Evolutionary conservation across 352 stramenopile species (phyloP).

Genomic region (Globisporangium abappressorium): DNA sequence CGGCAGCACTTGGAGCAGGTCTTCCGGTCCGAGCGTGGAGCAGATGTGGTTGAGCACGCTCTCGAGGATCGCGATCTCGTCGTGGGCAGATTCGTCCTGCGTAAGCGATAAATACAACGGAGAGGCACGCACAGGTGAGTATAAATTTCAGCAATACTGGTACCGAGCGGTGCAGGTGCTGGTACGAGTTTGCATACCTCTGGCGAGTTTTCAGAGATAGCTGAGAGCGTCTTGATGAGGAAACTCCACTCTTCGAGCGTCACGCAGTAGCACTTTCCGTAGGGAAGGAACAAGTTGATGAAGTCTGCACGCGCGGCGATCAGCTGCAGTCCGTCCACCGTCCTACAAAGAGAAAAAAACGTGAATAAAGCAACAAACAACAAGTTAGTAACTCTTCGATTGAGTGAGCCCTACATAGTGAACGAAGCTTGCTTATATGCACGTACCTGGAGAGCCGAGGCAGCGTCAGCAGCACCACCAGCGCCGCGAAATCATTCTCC

Average conservation of each 20-base stretch:
- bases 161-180: not conserved
- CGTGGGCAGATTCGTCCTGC: constrained; percentile 12
- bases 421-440: not conserved
- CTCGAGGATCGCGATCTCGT: constrained; percentile 49
- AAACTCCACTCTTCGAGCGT: constrained; percentile 76
- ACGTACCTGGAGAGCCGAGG: constrained; percentile 51
- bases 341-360: constrained; percentile 19
- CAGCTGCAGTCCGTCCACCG: constrained; percentile 59
- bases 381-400: not conserved
- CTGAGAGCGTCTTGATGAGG: constrained; percentile 63
- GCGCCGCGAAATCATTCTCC: constrained; percentile 54
- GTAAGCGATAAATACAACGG: not conserved
- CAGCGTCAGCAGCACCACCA: constrained; percentile 66
- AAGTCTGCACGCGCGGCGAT: constrained; percentile 49
- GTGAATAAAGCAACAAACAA: not conserved
- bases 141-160: not conserved
- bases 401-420: not conserved
- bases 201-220: constrained; percentile 29
- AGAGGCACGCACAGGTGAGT: not conserved
- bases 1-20: constrained; percentile 73
- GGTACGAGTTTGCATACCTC: constrained; percentile 24
- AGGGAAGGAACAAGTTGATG: constrained; percentile 68
- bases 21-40: constrained; percentile 66
- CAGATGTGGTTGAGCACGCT: constrained; percentile 70
- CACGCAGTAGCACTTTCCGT: constrained; percentile 63